Percentiles rank a stretch among this genome's conserved stretches.
Conservation (phyloP, 2,329 filamentous ascomycete genomes). For the Bipolaris gigantea region DNA sequence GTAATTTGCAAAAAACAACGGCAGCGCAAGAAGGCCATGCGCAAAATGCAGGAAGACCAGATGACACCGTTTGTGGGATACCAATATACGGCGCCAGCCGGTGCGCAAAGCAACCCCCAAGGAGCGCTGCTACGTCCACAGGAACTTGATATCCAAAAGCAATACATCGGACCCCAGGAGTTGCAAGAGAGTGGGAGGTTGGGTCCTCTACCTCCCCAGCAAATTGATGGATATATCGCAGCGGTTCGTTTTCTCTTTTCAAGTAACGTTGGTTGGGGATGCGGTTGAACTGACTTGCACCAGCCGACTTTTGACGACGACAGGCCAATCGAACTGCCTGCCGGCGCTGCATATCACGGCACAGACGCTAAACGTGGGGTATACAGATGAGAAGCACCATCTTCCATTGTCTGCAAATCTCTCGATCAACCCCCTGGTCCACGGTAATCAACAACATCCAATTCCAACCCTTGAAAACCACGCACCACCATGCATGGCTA, state of each 20-base stretch:
- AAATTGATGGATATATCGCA: constrained; percentile 13
- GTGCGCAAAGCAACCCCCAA: not conserved
- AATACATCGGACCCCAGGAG: constrained; percentile 11
- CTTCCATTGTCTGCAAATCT: not conserved
- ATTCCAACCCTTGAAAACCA: not conserved
- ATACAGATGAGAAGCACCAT: not conserved
- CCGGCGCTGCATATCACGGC: not conserved
- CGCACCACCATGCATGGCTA: too few species aligned
- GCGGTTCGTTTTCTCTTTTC: not conserved
- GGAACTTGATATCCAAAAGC: not conserved
- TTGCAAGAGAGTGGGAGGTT: constrained; percentile 8
- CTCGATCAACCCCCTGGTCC: not conserved
- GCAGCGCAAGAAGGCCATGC: constrained; percentile 5
- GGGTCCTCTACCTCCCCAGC: not conserved
- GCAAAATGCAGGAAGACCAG: constrained; percentile 14
- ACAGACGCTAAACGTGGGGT: not conserved
- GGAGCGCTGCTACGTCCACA: not conserved
- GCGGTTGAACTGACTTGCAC: not conserved
- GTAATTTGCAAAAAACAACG: constrained; percentile 16
- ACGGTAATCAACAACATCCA: not conserved
- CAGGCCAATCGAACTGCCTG: constrained; percentile 16
- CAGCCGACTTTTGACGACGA: constrained; percentile 10
- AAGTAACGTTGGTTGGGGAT: too few species aligned
- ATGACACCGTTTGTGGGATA: constrained; percentile 1
- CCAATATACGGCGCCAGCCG: constrained; percentile 1